Base-by-base conservation (phyloP, 2,329 filamentous ascomycete species). In the Penicillium sclerotiorum region DNA sequence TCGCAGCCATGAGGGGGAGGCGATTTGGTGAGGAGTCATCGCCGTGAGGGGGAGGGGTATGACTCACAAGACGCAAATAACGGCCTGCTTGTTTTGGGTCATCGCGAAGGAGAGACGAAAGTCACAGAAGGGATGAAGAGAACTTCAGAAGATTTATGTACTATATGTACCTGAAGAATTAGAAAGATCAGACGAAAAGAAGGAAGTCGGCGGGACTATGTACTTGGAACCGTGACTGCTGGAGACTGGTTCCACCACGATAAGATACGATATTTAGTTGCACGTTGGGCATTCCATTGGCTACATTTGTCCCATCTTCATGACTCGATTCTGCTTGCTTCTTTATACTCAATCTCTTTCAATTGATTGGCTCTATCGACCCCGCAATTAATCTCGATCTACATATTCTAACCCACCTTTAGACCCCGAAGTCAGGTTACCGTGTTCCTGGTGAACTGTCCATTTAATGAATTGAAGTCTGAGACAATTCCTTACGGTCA, bases 61-160 rank as follows among this genome's bases (percentile, higher is more conserved):
- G 36, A 66, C 77, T 67, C 77, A 86, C 82, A 96, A 97, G 60
- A 97, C 93, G 71, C 90, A 95, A 68, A 96, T 87, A 57, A 89
- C 89, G 52, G 87, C 77, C 8, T 67, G 65, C 46, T 76, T 78
- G 49, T 63, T 57, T 43, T 65, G 39, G 30, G 52, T 48, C 60
- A 61, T 63, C 30, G 25, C 53, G 22, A 41, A 44, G 20, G 22
- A 9, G n/a, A n/a, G n/a, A n/a, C n/a, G n/a, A n/a, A n/a, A 12
- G 32, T 25, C 1, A 27, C 40, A 43, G 1, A 2, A 4, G 1
- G 23, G 28, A 27, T 39, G 15, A 23, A 36, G 8, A 28, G 11
- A 37, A 23, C 5, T 21, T 11, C 25, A 39, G 18, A 13, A 30
- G 40, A 45, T 6, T 38, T 9, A 20, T 36, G 23, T 45, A 35